Evolutionary conservation across 2,329 filamentous ascomycete species (phyloP).

Genomic region (Pyrenophora tritici-repentis): DNA sequence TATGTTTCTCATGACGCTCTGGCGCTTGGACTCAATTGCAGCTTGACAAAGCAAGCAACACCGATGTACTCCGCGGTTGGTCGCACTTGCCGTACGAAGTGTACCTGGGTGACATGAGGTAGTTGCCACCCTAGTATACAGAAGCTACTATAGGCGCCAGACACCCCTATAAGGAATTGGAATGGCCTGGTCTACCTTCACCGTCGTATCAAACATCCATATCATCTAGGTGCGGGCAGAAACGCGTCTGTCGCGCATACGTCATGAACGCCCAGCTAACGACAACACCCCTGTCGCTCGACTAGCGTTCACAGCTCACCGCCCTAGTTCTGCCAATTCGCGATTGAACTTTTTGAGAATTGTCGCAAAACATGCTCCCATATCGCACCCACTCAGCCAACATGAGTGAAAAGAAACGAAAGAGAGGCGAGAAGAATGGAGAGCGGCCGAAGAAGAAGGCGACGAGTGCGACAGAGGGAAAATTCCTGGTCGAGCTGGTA

Average conservation of each 20-base stretch:
- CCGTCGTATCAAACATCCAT: too few relatives aligned
- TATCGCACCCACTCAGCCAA: slow-evolving; percentile 18
- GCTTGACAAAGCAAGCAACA: not conserved
- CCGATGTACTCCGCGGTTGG: not conserved
- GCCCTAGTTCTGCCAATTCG: slow-evolving; percentile 30
- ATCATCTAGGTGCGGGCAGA: not conserved
- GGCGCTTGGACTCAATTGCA: slow-evolving; percentile 1
- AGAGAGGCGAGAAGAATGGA: slow-evolving; percentile 39
- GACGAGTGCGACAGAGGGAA: slow-evolving; percentile 47
- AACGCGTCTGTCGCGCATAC: slow-evolving; percentile 23
- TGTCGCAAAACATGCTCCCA: slow-evolving; percentile 13
- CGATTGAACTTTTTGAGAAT: slow-evolving; percentile 33
- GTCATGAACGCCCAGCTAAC: slow-evolving; percentile 14
- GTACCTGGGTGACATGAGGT: not conserved
- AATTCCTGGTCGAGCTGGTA: slow-evolving; percentile 52
- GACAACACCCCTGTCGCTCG: slow-evolving; percentile 8
- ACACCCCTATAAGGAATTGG: too few relatives aligned
- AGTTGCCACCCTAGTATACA: too few relatives aligned
- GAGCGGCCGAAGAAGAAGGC: slow-evolving; percentile 52
- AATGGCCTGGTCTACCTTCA: too few relatives aligned
- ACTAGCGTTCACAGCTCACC: slow-evolving; percentile 16
- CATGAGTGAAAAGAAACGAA: slow-evolving; percentile 48
- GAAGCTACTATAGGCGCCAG: too few relatives aligned
- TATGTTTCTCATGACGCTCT: not conserved
- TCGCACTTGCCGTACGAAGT: slow-evolving; percentile 5